Conservation (phyloP, 2,329 filamentous ascomycete species). For the Lasiodiplodia sp. region DNA sequence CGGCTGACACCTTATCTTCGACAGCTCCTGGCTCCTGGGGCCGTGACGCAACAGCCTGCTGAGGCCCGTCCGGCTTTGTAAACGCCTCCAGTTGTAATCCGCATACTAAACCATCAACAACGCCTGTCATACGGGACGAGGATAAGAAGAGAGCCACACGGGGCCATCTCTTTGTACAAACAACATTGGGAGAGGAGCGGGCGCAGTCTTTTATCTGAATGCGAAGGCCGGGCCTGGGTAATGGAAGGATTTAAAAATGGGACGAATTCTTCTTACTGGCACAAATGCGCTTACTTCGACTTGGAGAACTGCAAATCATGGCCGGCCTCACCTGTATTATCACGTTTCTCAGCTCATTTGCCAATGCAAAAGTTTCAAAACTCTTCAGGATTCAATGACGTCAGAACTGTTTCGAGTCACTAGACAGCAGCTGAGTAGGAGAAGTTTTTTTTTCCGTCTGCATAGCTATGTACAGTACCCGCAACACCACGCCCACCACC, state of each 20-base stretch:
- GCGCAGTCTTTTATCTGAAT: background rate
- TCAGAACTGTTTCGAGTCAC: background rate
- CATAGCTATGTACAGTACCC: conserved; percentile 29
- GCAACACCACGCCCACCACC: conserved; percentile 23
- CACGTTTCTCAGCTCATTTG: conserved; percentile 27
- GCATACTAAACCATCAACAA: background rate
- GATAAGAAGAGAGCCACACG: background rate
- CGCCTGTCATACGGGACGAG: background rate
- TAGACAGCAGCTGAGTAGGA: background rate
- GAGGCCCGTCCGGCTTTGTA: conserved; percentile 48
- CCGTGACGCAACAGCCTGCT: conserved; percentile 35
- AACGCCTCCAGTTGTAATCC: conserved; percentile 9
- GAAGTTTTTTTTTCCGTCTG: conserved; percentile 21
- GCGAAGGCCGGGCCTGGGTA: conserved; percentile 9
- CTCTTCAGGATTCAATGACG: background rate
- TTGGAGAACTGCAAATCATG: background rate
- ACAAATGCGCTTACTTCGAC: background rate
- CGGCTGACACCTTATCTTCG: conserved; percentile 15
- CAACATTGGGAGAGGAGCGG: background rate
- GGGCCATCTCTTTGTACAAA: conserved; percentile 13
- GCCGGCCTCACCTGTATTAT: conserved; percentile 11
- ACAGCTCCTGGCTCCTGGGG: conserved; percentile 45
- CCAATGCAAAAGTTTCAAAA: conserved; percentile 13
- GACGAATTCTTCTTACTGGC: conserved; percentile 3
- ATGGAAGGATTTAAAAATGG: conserved; percentile 6